Base-by-base conservation (phyloP, 192 early-diverging fungal species). In the Coemansia javaensis region DNA sequence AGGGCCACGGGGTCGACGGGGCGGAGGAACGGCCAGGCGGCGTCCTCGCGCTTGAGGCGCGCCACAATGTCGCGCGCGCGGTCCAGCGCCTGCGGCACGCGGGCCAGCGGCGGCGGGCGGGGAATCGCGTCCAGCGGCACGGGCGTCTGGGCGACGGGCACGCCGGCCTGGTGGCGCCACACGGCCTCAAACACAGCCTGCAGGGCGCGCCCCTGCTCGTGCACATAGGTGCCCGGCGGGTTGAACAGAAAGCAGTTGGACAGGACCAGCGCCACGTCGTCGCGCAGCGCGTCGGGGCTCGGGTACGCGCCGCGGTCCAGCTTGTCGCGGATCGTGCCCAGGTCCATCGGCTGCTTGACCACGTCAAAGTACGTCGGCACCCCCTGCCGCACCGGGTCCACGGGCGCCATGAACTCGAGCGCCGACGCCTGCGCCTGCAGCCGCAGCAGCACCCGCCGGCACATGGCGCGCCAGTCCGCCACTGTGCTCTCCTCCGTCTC, bases 321-420 rank as follows among this genome's bases (percentile, higher is more conserved):
- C 27, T 83, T 80, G 5, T 69, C 66, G 38, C 55, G 63, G 18
- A 87, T 76, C 0, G 86, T 89, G 16, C 82, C 77, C 3, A 89
- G 67, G 51, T 89, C 87, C 81, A 89, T 89, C 0, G 87, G 87
- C 0, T 40, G 15, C 30, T 84, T 85, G 51, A 90, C 79, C 0
- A 87, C 47, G 28, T 81, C 77, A 13, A 53, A 55, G 46, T 90
- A 90, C 11, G 75, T 77, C 0, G 85, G 85, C 24, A 87, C 70
- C 15, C 73, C 74, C 21, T 79, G 71, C 17, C 41, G 49, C n/a
- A 74, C 24, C 0, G 82, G 77, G 41, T 90, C 85, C 1, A 90
- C 85, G 15, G 87, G 87, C 23, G 79, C 73, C 34, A 81, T 53
- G 39, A 89, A 87, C 37, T 83, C 76, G 7, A 73, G 63, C 2